Evolutionary conservation across 805 yeast genomes (phyloP).

Genomic region (Cyberlindnera meyerae): DNA sequence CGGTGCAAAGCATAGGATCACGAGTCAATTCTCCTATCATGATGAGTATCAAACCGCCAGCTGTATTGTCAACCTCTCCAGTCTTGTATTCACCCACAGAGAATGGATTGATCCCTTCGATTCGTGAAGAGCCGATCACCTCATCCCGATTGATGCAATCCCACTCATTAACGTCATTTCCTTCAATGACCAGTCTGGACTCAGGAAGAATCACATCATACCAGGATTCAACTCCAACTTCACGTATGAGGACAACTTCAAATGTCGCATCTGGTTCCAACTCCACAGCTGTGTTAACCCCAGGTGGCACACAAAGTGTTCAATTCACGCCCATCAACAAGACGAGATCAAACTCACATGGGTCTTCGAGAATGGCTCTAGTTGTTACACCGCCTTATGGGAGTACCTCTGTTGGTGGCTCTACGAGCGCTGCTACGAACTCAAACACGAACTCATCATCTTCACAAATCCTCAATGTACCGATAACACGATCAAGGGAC

Average conservation of each 20-base stretch:
- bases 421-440: no score
- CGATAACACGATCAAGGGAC: background rate
- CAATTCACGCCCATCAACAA: slow-evolving; percentile 11
- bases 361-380: slow-evolving; percentile 3
- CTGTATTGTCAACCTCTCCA: slow-evolving; percentile 21
- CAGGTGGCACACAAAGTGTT: background rate
- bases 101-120: slow-evolving; percentile 12
- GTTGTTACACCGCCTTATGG: background rate
- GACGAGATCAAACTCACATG: slow-evolving; percentile 14
- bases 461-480: slow-evolving; percentile 1
- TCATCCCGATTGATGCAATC: slow-evolving; percentile 3
- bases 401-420: background rate
- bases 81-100: slow-evolving; percentile 23
- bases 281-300: no score
- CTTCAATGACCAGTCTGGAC: slow-evolving; percentile 22
- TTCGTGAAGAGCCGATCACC: slow-evolving; percentile 15
- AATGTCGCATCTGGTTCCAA: background rate
- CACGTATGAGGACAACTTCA: slow-evolving; percentile 11
- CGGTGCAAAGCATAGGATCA: slow-evolving; percentile 8
- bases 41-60: slow-evolving; percentile 20
- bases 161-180: slow-evolving; percentile 19
- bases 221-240: background rate
- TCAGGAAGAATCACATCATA: slow-evolving; percentile 14
- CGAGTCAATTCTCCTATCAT: slow-evolving; percentile 6
- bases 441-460: slow-evolving; percentile 2